Base-by-base conservation (phyloP, 805 yeast species). In the Saccharomycopsis lassenensis region DNA sequence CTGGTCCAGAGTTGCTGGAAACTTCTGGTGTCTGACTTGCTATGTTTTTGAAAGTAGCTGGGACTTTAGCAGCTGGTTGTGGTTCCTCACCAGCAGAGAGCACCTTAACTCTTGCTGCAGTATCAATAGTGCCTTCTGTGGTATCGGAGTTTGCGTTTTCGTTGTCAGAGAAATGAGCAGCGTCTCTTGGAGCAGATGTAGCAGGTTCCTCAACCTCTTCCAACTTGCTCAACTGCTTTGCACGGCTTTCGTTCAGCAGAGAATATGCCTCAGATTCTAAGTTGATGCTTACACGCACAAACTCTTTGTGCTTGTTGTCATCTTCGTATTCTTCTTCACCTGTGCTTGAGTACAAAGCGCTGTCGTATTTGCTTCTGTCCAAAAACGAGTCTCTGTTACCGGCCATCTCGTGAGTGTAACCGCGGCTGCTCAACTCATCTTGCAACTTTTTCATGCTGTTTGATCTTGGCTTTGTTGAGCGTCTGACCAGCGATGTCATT, bases 221-320 rank as follows among this genome's bases (percentile, higher is more conserved):
- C 10, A 38, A n/a, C 14, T 35, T 42, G 25, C 39, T 43, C 19
- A 30, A 32, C 21, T 25, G 16, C 16, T 37, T 24, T 21, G 24
- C 19, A 16, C 35, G 18, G 24, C 35, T 25, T 24, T 35, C n/a
- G 22, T 35, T 29, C 4, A 35, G 23, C 7, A 29, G 15, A 20
- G 24, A 39, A 21, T 32, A 31, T 6, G 35, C 25, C 16, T 28
- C 38, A 12, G 45, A 30, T 14, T 39, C 43, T 14, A 39, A 21
- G 14, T 39, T 40, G n/a, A 42, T 29, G 17, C 43, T 39, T 5
- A 39, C 18, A 23, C 46, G 23, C 5, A 42, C 43, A 19, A 39
- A 26, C 14, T 42, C 43, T 23, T 39, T 39, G n/a, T 33, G 21
- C 20, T 23, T 29, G 27, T 14, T 26, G 26, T 42, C 46, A 27